Base-by-base conservation (phyloP, 2,329 filamentous ascomycete species). In the Fusarium sp. region DNA sequence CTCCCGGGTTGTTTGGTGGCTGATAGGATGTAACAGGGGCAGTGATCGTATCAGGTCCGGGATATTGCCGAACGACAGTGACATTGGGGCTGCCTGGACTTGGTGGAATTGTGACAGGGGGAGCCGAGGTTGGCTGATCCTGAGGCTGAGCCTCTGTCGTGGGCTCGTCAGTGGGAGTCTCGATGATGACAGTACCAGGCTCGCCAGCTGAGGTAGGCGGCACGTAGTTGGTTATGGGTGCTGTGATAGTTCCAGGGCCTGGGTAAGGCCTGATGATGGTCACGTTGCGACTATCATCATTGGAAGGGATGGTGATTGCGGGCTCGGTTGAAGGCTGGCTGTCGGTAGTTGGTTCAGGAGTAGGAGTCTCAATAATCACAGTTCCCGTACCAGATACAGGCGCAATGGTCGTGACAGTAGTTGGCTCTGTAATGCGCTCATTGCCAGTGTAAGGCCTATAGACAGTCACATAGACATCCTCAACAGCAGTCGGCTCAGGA, bases 331-430 rank as follows among this genome's bases (percentile, higher is more conserved):
- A 33, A 10, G 49, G 14, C 9, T 36, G 35, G 4, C 5, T 39
- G 15, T 56, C 31, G 3, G 39, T 37, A 14, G 48, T 45, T 10
- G 32, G 35, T n/a, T 57, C 49, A 3, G 50, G 44, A 7, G 35
- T 57, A 3, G 57, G 54, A 4, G 58, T 61, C 42, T 61, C 58
- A 2, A 61, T 59, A n/a, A 61, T 49, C 4, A 61, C 42, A 3
- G 55, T 61, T 19, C 61, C 61, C 4, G 60, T 59, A 47, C 56
- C 56, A 19, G 41, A 59, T 14, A 59, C 54, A 11, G 56, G 56
- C 6, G 47, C 29, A 23, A 61, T 61, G 4, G 52, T 57, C 4
- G 52, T 61, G 4, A 61, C 39, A 2, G 58, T 62, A 3, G 41
- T 27, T 4, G 58, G 58, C 2, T 25, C 52, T 6, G 57, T 57